Conservation (phyloP, 805 yeast species). For the Wickerhamiella cacticola region DNA sequence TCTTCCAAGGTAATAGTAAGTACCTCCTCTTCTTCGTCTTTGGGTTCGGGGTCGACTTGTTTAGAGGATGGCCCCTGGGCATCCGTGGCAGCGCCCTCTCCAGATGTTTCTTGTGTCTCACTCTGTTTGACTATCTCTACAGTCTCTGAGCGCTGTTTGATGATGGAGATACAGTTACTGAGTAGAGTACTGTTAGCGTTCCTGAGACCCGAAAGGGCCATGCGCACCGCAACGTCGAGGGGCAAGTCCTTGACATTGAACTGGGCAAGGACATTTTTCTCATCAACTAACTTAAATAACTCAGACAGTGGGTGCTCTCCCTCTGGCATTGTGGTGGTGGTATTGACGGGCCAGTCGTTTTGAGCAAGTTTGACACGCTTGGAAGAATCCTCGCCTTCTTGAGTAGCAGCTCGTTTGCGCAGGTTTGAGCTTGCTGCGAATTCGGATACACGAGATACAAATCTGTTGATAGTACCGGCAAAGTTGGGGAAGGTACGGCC, state of each 20-base stretch:
- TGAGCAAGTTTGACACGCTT: conserved; percentile 21
- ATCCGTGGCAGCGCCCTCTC: too few species aligned
- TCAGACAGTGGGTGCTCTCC: conserved; percentile 38
- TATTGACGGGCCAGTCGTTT: conserved; percentile 17
- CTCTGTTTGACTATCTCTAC: conserved; percentile 28
- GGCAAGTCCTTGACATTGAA: conserved; percentile 66
- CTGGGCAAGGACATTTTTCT: conserved; percentile 45
- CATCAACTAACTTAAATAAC: conserved; percentile 54
- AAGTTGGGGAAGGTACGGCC: conserved; percentile 27
- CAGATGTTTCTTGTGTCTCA: conserved; percentile 11
- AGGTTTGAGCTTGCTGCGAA: conserved; percentile 24
- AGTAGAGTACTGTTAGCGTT: conserved; percentile 42
- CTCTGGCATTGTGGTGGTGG: conserved; percentile 17
- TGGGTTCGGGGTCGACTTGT: neutral
- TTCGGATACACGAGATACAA: conserved; percentile 24
- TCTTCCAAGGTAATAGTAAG: conserved; percentile 1
- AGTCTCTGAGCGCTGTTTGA: conserved; percentile 51
- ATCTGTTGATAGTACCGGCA: conserved; percentile 25
- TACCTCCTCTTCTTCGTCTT: neutral
- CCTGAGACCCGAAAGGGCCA: conserved; percentile 55
- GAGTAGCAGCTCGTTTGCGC: conserved; percentile 28
- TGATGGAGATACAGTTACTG: conserved; percentile 54
- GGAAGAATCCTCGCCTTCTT: conserved; percentile 21
- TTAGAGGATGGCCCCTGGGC: too few species aligned
- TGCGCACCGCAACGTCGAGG: conserved; percentile 45